Conservation (phyloP, 768 basidiomycete genomes). For the Suillus subalutaceus region DNA sequence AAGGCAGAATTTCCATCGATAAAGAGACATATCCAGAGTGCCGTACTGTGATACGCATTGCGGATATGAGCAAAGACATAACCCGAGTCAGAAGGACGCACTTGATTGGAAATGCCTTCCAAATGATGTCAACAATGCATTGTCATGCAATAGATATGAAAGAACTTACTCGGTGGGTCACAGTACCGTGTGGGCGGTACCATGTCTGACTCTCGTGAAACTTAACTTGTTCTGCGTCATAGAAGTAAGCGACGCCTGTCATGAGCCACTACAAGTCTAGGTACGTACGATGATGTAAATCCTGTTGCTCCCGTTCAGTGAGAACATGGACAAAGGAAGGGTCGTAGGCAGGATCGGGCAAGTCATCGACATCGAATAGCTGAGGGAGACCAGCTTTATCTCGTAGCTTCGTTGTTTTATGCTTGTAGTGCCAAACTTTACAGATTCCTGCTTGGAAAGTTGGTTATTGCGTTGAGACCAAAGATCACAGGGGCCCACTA, state of each 20-base stretch:
- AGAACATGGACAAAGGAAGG: constrained; percentile 73
- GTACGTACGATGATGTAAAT: constrained; percentile 64
- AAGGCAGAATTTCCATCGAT: constrained; percentile 82
- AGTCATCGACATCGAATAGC: constrained; percentile 73
- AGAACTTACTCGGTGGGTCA: constrained; percentile 67
- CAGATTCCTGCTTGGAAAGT: constrained; percentile 52
- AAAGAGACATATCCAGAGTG: constrained; percentile 71
- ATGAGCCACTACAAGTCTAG: neutral
- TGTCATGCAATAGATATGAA: constrained; percentile 4
- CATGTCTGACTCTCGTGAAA: constrained; percentile 77
- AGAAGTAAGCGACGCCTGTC: constrained; percentile 12
- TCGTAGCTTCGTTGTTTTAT: constrained; percentile 59
- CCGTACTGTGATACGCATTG: constrained; percentile 45
- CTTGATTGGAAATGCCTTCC: constrained; percentile 74
- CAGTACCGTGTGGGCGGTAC: constrained; percentile 86
- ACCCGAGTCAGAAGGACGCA: neutral
- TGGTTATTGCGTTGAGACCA: neutral
- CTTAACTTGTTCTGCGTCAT: constrained; percentile 59
- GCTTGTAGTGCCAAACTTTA: constrained; percentile 77
- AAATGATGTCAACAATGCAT: constrained; percentile 12
- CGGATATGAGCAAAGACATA: neutral
- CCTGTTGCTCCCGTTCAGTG: constrained; percentile 62
- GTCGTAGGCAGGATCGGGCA: constrained; percentile 78
- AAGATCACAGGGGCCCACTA: constrained; percentile 42
- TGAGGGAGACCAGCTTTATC: constrained; percentile 64